Evolutionary conservation across 768 basidiomycete species (phyloP).

Genomic region (Trametes maxima): DNA sequence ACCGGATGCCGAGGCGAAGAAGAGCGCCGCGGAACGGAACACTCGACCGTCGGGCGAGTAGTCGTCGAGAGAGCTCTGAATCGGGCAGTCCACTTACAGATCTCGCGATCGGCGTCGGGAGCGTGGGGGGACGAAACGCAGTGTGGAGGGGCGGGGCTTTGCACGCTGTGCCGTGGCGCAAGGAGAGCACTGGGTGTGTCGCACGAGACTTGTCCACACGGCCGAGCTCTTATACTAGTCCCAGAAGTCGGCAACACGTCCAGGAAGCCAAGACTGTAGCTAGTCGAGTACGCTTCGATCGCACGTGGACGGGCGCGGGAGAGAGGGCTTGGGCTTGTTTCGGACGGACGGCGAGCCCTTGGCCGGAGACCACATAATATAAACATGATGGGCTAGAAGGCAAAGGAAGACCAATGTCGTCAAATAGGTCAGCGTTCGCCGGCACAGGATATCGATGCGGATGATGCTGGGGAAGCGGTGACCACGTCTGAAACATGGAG

Average conservation of each 20-base stretch:
- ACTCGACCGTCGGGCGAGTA: neutral
- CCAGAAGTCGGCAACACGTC: too few relatives aligned
- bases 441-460: neutral
- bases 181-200: neutral
- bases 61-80: too few relatives aligned
- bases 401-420: too few relatives aligned
- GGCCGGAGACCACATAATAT: too few relatives aligned
- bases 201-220: neutral
- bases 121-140: neutral
- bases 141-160: too few relatives aligned
- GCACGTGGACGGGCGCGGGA: neutral
- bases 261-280: too few relatives aligned
- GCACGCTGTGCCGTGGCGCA: too few relatives aligned
- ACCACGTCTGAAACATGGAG: neutral
- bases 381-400: too few relatives aligned
- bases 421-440: neutral
- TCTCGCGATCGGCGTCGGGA: neutral
- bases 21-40: slow-evolving; percentile 1
- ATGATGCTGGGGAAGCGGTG: neutral
- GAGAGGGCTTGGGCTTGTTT: neutral
- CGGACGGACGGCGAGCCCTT: neutral
- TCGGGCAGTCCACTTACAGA: too few relatives aligned
- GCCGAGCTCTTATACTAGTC: too few relatives aligned
- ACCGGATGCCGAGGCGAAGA: slow-evolving; percentile 4
- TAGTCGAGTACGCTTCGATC: neutral